Evolutionary conservation across 2,329 filamentous ascomycete species (phyloP).

Genomic region (Rhynchosporium graminicola): DNA sequence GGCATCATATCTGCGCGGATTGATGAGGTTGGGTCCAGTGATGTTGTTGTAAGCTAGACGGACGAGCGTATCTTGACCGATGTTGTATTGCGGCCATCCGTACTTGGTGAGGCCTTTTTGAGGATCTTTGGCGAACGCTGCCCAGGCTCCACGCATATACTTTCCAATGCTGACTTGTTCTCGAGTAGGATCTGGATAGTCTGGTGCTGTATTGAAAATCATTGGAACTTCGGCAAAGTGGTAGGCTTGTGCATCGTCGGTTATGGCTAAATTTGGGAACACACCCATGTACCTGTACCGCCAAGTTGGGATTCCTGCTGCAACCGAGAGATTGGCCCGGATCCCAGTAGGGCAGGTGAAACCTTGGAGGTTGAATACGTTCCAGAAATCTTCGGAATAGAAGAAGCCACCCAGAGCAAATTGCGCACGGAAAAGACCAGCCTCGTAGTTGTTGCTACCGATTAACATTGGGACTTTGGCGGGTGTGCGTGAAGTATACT

Average conservation of each 20-base stretch:
- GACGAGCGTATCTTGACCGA: slow-evolving; percentile 32
- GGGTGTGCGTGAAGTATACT: slow-evolving; percentile 19
- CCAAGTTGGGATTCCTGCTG: slow-evolving; percentile 41
- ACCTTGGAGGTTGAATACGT: slow-evolving; percentile 35
- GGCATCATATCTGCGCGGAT: slow-evolving; percentile 34
- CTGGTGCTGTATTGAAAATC: slow-evolving; percentile 40
- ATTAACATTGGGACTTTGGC: slow-evolving; percentile 38
- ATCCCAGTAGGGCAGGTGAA: slow-evolving; percentile 42
- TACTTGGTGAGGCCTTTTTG: slow-evolving; percentile 39
- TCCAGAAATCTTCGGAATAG: slow-evolving; percentile 35
- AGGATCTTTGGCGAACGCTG: slow-evolving; percentile 45
- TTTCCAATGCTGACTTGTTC: slow-evolving; percentile 39
- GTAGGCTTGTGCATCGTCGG: slow-evolving; percentile 41
- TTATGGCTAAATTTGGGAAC: slow-evolving; percentile 41
- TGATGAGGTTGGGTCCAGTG: slow-evolving; percentile 37
- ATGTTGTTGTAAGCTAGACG: slow-evolving; percentile 37
- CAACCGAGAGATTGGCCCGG: slow-evolving; percentile 34
- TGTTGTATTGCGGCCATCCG: slow-evolving; percentile 39
- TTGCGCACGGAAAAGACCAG: slow-evolving; percentile 36
- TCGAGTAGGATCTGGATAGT: slow-evolving; percentile 29
- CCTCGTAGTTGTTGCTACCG: slow-evolving; percentile 42
- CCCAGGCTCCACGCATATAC: slow-evolving; percentile 45
- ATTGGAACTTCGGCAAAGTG: slow-evolving; percentile 42
- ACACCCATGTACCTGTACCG: slow-evolving; percentile 44
- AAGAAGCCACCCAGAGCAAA: slow-evolving; percentile 30